phyloP scores from a whole-genome alignment of 1,284 basidiomycete genomes.

The Marasmius sp. region DNA sequence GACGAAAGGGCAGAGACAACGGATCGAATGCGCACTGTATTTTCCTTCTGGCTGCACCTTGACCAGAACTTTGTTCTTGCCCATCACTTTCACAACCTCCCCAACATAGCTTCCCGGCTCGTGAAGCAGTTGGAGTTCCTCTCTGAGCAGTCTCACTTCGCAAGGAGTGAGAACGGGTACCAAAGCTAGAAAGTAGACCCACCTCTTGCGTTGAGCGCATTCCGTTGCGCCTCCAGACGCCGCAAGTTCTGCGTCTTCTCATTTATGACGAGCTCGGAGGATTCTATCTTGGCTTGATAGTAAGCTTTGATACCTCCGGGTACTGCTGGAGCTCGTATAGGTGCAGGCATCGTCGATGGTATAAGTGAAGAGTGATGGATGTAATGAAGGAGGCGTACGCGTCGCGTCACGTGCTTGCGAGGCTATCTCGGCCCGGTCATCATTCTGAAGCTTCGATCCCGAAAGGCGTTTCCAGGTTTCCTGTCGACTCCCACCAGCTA shows the following conservation, averaged over 20 bases:
- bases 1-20: not conserved
- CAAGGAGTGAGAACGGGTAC: constrained; percentile 2
- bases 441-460: too few species aligned
- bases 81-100: constrained; percentile 98
- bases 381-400: not conserved
- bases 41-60: constrained; percentile 99
- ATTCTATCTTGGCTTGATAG: constrained; percentile 95
- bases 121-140: constrained; percentile 93
- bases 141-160: constrained; percentile 81
- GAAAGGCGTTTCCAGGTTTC: too few species aligned
- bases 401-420: constrained; percentile 1
- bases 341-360: constrained; percentile 45
- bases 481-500: too few species aligned
- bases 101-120: constrained; percentile 98
- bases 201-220: constrained; percentile 95
- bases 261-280: constrained; percentile 90
- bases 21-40: constrained; percentile 73
- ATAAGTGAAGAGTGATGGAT: not conserved
- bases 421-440: too few species aligned
- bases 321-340: constrained; percentile 45
- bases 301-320: constrained; percentile 80
- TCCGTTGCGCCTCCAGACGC: constrained; percentile 94
- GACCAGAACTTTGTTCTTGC: constrained; percentile 97
- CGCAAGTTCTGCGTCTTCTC: constrained; percentile 96
- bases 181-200: not conserved